A percentile compares a stretch with the other conserved stretches of the same genome.
Evolutionary conservation across 2,329 filamentous ascomycete species (phyloP).

Genomic region (Nothomitra cinnamomea): DNA sequence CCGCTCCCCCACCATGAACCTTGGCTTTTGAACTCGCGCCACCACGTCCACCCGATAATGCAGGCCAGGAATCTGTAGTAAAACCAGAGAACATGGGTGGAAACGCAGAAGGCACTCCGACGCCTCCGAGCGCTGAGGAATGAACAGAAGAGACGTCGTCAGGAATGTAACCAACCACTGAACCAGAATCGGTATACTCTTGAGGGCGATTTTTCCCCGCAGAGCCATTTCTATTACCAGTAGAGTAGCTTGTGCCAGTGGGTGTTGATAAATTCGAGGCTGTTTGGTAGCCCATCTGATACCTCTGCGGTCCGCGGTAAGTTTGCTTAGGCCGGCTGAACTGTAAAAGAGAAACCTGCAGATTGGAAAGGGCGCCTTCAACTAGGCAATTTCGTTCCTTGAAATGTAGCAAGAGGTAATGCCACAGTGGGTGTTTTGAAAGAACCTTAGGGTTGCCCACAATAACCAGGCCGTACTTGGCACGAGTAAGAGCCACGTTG

Average conservation of each 20-base stretch:
- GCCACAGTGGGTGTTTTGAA: slow-evolving; percentile 96
- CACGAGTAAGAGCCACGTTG: slow-evolving; percentile 91
- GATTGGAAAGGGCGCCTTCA: slow-evolving; percentile 82
- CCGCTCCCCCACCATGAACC: slow-evolving; percentile 38
- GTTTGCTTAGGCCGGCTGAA: slow-evolving; percentile 88
- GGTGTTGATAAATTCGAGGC: slow-evolving; percentile 39
- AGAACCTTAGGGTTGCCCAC: slow-evolving; percentile 95
- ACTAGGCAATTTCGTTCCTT: slow-evolving; percentile 94
- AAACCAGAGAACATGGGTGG: slow-evolving; percentile 94
- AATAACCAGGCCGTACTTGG: slow-evolving; percentile 92
- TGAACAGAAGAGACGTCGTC: slow-evolving; percentile 96
- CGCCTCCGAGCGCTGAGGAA: slow-evolving; percentile 74
- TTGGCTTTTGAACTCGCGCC: slow-evolving; percentile 47
- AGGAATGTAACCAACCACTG: slow-evolving; percentile 86
- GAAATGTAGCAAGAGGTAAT: slow-evolving; percentile 86
- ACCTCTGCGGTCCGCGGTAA: slow-evolving; percentile 76
- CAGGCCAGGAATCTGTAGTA: slow-evolving; percentile 72
- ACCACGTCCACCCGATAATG: slow-evolving; percentile 54
- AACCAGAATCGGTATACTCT: slow-evolving; percentile 57
- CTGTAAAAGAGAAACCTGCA: slow-evolving; percentile 89
- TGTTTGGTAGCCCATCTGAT: slow-evolving; percentile 62
- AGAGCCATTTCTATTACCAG: slow-evolving; percentile 28
- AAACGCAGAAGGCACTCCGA: slow-evolving; percentile 65
- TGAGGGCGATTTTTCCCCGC: slow-evolving; percentile 17
- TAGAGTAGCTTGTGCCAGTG: slow-evolving; percentile 21